Evolutionary conservation across 2,329 filamentous ascomycete genomes (phyloP).

Genomic region (Xylaria sp.): DNA sequence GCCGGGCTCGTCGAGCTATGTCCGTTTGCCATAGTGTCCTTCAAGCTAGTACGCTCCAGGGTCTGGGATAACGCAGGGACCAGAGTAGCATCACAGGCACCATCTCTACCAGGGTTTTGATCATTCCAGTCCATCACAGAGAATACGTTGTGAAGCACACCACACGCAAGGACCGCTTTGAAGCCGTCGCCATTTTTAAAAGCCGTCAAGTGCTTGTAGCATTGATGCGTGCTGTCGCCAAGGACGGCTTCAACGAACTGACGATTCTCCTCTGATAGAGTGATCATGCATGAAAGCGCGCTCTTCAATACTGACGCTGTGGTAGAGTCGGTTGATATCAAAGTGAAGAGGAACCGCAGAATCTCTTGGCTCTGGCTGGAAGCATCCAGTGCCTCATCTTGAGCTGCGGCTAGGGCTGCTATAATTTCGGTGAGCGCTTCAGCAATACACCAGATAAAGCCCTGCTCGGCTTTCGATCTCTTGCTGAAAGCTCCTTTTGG

Average conservation of each 20-base stretch:
- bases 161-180: conserved; percentile 67
- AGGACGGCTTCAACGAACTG: conserved; percentile 64
- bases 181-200: conserved; percentile 61
- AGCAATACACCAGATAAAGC: conserved; percentile 64
- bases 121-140: conserved; percentile 64
- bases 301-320: conserved; percentile 59
- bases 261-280: conserved; percentile 70
- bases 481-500: conserved; percentile 58
- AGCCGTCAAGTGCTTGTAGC: conserved; percentile 61
- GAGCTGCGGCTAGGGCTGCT: conserved; percentile 66
- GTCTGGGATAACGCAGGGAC: conserved; percentile 58
- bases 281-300: conserved; percentile 65
- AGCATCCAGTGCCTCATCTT: conserved; percentile 68
- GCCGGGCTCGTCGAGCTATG: conserved; percentile 54
- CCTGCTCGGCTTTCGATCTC: conserved; percentile 64
- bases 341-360: conserved; percentile 64
- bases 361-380: conserved; percentile 63
- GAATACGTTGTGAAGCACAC: conserved; percentile 72
- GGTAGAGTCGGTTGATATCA: conserved; percentile 57
- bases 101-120: conserved; percentile 59
- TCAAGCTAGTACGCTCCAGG: conserved; percentile 52
- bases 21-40: conserved; percentile 48
- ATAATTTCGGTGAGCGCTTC: conserved; percentile 65
- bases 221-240: conserved; percentile 58
- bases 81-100: conserved; percentile 62